These are phyloP conservation scores for Trichosporon ovoides DNA, from an alignment of 1,284 basidiomycete genomes.

Conservation along the genomic window DNA sequence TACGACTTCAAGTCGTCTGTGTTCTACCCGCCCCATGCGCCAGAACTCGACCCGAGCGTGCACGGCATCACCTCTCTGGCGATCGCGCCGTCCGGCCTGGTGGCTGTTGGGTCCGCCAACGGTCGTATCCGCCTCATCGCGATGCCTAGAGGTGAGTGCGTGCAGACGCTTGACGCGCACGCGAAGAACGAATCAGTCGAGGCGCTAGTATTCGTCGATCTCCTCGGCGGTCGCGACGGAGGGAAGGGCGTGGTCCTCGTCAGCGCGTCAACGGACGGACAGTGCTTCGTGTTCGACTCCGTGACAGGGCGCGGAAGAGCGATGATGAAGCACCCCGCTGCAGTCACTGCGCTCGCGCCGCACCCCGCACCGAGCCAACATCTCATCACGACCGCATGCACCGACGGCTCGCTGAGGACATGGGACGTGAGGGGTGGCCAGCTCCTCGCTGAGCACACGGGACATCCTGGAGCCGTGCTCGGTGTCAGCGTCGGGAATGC, in stretches of 20 bases:
- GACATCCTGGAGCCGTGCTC: constrained; percentile 76
- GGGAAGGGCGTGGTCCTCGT: constrained; percentile 64
- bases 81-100: constrained; percentile 75
- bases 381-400: constrained; percentile 73
- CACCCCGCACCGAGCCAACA: constrained; percentile 65
- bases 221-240: constrained; percentile 55
- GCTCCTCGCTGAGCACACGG: constrained; percentile 71
- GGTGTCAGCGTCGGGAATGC: constrained; percentile 60
- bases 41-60: constrained; percentile 48
- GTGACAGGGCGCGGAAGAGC: constrained; percentile 72
- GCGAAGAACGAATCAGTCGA: constrained; percentile 85
- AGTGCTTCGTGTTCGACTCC: constrained; percentile 88
- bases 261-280: constrained; percentile 88
- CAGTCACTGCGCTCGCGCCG: constrained; percentile 71
- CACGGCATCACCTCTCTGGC: constrained; percentile 79
- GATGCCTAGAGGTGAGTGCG: constrained; percentile 74
- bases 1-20: constrained; percentile 59
- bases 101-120: constrained; percentile 76
- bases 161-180: constrained; percentile 68
- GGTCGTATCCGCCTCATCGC: constrained; percentile 81
- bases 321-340: constrained; percentile 60
- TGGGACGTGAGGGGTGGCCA: constrained; percentile 88
- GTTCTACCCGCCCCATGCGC: constrained; percentile 57
- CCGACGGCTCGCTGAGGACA: constrained; percentile 77
- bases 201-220: constrained; percentile 75